phyloP scores from a whole-genome alignment of 106 monocot genomes.

The Alisma plantagoaquatica region DNA sequence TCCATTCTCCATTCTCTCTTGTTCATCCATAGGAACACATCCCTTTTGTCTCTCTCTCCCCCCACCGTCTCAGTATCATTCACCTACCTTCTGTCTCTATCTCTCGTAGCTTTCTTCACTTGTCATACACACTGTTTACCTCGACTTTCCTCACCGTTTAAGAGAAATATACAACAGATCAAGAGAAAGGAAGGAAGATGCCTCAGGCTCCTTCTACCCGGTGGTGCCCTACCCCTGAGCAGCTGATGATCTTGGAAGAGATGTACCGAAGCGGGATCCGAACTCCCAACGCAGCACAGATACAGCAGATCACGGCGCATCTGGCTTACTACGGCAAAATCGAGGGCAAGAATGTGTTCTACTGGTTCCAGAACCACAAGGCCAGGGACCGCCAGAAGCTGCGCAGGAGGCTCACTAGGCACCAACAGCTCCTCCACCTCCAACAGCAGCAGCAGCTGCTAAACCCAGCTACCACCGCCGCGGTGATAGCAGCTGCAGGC shows the following conservation, averaged over 20 bases:
- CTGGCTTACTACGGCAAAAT: conserved; percentile 28
- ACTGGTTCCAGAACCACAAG: conserved; percentile 38
- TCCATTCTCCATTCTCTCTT: no score
- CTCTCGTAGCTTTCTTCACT: not conserved
- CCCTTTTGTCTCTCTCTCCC: conserved; percentile 19
- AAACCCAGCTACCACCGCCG: no score
- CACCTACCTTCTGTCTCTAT: not conserved
- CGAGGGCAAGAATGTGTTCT: conserved; percentile 33
- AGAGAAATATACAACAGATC: not conserved
- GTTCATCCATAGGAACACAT: no score
- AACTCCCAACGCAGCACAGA: conserved; percentile 32
- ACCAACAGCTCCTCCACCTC: conserved; percentile 24
- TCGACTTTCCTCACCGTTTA: not conserved
- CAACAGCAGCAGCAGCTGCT: conserved; percentile 7
- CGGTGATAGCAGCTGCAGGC: conserved; percentile 13
- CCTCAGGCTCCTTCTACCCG: conserved; percentile 35
- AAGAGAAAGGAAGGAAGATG: no score
- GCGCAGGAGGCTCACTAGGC: conserved; percentile 20
- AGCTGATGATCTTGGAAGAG: conserved; percentile 35
- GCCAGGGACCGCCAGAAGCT: conserved; percentile 31
- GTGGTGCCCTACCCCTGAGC: conserved; percentile 37
- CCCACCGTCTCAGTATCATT: not conserved
- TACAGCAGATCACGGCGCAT: conserved; percentile 36
- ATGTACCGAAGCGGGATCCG: conserved; percentile 32
- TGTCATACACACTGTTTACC: no score